Evolutionary conservation across 805 yeast species (phyloP).

Genomic region (Wickerhamiella kazuoi): DNA sequence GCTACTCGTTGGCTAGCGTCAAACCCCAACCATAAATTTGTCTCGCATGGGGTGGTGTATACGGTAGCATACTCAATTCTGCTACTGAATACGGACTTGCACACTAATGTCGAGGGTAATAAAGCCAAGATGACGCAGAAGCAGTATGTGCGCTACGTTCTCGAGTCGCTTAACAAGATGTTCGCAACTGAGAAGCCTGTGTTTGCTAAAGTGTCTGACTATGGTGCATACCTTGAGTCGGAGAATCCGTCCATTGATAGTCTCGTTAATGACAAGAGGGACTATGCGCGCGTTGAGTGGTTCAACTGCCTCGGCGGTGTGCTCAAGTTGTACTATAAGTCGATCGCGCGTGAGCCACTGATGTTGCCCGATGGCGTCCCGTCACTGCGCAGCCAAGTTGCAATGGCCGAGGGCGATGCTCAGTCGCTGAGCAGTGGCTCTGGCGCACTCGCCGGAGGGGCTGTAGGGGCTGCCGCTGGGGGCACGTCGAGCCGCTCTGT

Average conservation of each 20-base stretch:
- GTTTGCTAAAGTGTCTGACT: constrained; percentile 6
- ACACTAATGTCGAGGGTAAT: constrained; percentile 29
- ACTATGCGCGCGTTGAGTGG: constrained; percentile 5
- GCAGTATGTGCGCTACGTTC: constrained; percentile 34
- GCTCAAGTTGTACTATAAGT: constrained; percentile 3
- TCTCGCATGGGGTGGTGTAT: constrained; percentile 42
- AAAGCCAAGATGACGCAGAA: constrained; percentile 24
- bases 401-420: not conserved
- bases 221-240: constrained; percentile 7
- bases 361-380: constrained; percentile 5
- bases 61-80: constrained; percentile 55
- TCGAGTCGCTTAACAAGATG: constrained; percentile 27
- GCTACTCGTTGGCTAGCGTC: constrained; percentile 42
- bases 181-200: constrained; percentile 2
- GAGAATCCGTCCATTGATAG: constrained; percentile 7
- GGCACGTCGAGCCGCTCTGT: not conserved
- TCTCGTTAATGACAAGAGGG: constrained; percentile 8
- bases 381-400: not conserved
- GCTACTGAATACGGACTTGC: constrained; percentile 60
- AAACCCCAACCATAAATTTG: constrained; percentile 31
- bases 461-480: not conserved
- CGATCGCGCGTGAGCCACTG: constrained; percentile 4
- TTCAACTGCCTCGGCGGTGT: constrained; percentile 4
- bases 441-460: not conserved
- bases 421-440: not conserved